Percentiles rank a stretch among this genome's conserved stretches.
Conservation (phyloP, 805 yeast species). For the Yarrowia sp. region DNA sequence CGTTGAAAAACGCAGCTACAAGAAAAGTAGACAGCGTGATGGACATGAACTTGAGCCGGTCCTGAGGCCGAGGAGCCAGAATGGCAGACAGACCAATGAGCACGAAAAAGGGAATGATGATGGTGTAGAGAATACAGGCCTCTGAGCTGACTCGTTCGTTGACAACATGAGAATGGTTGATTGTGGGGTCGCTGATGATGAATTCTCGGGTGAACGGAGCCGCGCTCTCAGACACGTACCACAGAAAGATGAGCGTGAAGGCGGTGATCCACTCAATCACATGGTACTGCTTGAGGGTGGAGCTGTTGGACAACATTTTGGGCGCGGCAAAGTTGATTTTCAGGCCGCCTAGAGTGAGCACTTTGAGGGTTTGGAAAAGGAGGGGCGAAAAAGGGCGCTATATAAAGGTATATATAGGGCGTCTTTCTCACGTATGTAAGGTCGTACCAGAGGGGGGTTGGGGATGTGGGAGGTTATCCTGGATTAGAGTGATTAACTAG, state of each 20-base stretch:
- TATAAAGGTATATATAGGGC: constrained; percentile 3
- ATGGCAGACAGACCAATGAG: constrained; percentile 36
- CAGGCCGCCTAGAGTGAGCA: constrained; percentile 25
- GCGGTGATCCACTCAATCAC: constrained; percentile 23
- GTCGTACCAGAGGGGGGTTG: neutral
- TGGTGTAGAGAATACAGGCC: constrained; percentile 21
- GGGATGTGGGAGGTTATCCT: constrained; percentile 11
- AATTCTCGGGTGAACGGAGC: constrained; percentile 24
- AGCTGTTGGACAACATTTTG: constrained; percentile 16
- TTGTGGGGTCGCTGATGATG: constrained; percentile 24
- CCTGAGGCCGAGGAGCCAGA: constrained; percentile 25
- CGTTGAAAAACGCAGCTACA: constrained; percentile 43
- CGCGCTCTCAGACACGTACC: constrained; percentile 10
- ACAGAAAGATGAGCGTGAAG: constrained; percentile 1
- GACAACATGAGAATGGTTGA: constrained; percentile 12
- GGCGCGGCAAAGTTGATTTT: constrained; percentile 22
- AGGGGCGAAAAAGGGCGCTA: constrained; percentile 11
- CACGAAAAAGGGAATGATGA: constrained; percentile 20
- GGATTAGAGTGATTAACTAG: constrained; percentile 15
- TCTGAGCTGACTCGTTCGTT: constrained; percentile 6
- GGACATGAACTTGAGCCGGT: constrained; percentile 50
- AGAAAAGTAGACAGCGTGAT: constrained; percentile 22
- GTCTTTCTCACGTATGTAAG: neutral
- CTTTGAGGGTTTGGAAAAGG: neutral
- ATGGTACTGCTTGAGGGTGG: constrained; percentile 21